Evolutionary conservation across 2,329 filamentous ascomycete genomes (phyloP), one percentile per base, ranked within the genome.

Genomic region (Colletotrichum musicola): DNA sequence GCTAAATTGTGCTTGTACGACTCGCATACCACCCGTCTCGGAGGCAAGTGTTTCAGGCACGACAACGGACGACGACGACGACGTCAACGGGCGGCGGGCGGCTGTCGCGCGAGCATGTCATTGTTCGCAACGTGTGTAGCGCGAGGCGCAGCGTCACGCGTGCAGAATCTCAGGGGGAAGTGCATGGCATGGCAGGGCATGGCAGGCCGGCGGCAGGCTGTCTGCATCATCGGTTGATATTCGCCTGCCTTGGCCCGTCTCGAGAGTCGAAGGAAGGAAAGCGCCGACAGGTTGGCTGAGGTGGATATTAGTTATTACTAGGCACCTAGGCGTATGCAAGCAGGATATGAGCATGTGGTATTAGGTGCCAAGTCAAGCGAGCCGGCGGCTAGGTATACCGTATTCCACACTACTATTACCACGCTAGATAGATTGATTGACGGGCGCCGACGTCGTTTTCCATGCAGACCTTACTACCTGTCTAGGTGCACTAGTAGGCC

Each of bases 11-110:
- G 55, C 30, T 22, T 51, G 62, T 65, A 61, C 62, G 66, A 66
- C 44, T 69, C 56, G 62, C 20, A 25, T 20, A 13, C 42, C 22
- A 65, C 30, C 42, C 49, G 38, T 46, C 14, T 61, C 42, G 62
- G 50, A 22, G 51, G 38, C 49, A 65, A 30, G 62, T 56, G 66
- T 69, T 66, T 69, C 66, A 69, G 55, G 50, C 40, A n/a, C n/a
- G 54, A 58, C 44, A 44, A 58, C 20, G 22, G 20, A n/a, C 27
- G 14, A 55, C 51, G 14, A 55, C 51, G n/a, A 20, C 51, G 27
- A 55, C 13, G 18, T 20, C 49, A 16, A 22, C 49, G 16, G 49
- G 27, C 12, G 49, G 40, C 40, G 40, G 40, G 13, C 16, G 40
- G 40, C 40, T 42, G 16, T 14, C 13, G 40, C 40, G 40, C 30